Percentiles rank a stretch among this genome's conserved stretches.
These are phyloP conservation scores for Macrolepiota albuminosa DNA, from an alignment of 768 basidiomycete species.

Conservation along the genomic window DNA sequence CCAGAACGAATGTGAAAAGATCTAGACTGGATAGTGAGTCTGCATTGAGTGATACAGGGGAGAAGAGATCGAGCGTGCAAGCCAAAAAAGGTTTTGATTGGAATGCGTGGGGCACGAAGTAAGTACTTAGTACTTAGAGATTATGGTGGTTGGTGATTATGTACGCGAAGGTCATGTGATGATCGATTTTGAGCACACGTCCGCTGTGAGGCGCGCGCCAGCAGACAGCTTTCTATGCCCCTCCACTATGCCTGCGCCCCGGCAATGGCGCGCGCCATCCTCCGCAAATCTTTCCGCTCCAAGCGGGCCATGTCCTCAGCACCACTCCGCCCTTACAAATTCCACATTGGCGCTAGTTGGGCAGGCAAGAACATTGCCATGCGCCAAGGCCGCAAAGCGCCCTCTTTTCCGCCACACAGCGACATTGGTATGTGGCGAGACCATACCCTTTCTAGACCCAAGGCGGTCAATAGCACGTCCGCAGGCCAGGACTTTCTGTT, in stretches of 20 bases:
- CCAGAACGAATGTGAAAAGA: slow-evolving; percentile 3
- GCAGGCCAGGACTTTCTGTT: slow-evolving; percentile 51
- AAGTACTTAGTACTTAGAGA: not conserved
- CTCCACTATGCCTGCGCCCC: slow-evolving; percentile 3
- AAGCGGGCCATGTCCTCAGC: slow-evolving; percentile 15
- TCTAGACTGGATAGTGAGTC: not conserved
- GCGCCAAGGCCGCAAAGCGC: slow-evolving; percentile 27
- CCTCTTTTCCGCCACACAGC: slow-evolving; percentile 54
- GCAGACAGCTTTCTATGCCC: slow-evolving; percentile 3
- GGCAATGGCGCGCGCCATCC: slow-evolving; percentile 13
- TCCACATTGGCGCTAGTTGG: slow-evolving; percentile 78
- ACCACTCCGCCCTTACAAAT: slow-evolving; percentile 48
- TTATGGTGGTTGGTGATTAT: not conserved
- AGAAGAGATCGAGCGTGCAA: not conserved
- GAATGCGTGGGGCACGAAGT: slow-evolving; percentile 15
- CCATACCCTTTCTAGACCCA: slow-evolving; percentile 46
- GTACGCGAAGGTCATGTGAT: slow-evolving; percentile 11
- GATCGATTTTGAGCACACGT: not conserved
- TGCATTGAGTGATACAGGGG: not conserved
- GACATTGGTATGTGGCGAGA: slow-evolving; percentile 69
- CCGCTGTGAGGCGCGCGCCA: not conserved
- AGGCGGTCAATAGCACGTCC: slow-evolving; percentile 30
- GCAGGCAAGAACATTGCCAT: slow-evolving; percentile 48
- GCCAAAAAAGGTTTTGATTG: slow-evolving; percentile 17
- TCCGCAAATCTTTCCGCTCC: slow-evolving; percentile 7